Base-by-base conservation (phyloP, 441 rosid genomes). In the Euphorbia celastroides region DNA sequence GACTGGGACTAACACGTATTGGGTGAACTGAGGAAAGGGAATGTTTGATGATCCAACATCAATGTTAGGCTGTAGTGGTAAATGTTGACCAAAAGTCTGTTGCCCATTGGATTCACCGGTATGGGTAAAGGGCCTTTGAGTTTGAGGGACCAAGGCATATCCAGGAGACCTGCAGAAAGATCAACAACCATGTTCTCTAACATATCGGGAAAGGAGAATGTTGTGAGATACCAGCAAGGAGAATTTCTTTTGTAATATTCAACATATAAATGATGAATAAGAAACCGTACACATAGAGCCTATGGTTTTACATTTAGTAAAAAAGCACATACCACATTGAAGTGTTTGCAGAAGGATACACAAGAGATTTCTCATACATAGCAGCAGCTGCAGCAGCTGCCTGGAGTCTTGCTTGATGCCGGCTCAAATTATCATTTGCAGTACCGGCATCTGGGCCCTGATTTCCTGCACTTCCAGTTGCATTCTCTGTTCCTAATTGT, bases 331-430 rank as follows among this genome's bases (percentile, higher is more conserved):
- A 30, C 63, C 26, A 51, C 64, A 70, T 84, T 74, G 77, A 64
- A 32, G 81, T 75, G 78, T 77, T 88, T 66, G 93, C 81, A 32
- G 90, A 89, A 68, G 99, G 97, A 79, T 94, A 91, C 38, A 87
- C 93, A 72, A 82, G 84, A 48, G 97, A 94, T 63, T 81, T 91
- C 75, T 83, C 93, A 65, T 91, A 94, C 71, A 91, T 66, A 60
- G 99, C 68, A 7, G 99, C 97, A 1, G 99, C 97, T 25, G 89
- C 78, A 0, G 91, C 89, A 42, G 96, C 94, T 65, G 97, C 99
- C 81, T 79, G 96, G 55, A 91, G 88, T 79, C 97, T 88, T 60
- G 86, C 91, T 67, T 84, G 86, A 79, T 86, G 96, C 67, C 69
- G 71, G 69, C 85, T 84, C 75, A 85, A 62, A 77, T 69, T 75